A percentile compares a stretch with the other conserved stretches of the same genome.
Evolutionary conservation across 805 yeast species (phyloP).

Genomic region (Wickerhamomyces tratensis): DNA sequence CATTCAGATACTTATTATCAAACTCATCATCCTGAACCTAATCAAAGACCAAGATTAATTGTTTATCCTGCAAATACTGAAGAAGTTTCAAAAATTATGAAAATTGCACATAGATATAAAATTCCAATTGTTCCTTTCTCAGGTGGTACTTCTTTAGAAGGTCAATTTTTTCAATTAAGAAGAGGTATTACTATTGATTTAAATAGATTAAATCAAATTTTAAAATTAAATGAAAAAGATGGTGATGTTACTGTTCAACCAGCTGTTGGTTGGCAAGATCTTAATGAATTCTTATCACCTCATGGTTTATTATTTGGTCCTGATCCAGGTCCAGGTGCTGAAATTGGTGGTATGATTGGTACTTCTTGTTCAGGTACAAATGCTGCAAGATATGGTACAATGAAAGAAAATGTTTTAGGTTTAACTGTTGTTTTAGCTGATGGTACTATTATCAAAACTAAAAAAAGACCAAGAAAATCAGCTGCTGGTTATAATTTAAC

Average conservation of each 20-base stretch:
- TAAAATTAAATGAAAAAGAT: constrained; percentile 51
- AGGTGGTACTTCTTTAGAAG: constrained; percentile 76
- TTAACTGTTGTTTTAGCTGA: constrained; percentile 73
- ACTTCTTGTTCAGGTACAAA: constrained; percentile 77
- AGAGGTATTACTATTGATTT: constrained; percentile 59
- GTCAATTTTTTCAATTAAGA: constrained; percentile 69
- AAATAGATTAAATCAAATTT: constrained; percentile 45
- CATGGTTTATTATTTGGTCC: constrained; percentile 59
- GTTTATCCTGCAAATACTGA: constrained; percentile 57
- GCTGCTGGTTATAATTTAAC: constrained; percentile 76
- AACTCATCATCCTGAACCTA: constrained; percentile 52
- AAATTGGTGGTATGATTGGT: constrained; percentile 70
- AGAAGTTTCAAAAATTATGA: constrained; percentile 55
- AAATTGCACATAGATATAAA: constrained; percentile 46
- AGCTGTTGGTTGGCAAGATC: constrained; percentile 72
- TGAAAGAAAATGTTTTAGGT: constrained; percentile 62
- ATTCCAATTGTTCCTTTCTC: constrained; percentile 73
- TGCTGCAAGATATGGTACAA: constrained; percentile 72
- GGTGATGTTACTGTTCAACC: constrained; percentile 69
- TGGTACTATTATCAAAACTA: constrained; percentile 69
- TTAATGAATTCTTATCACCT: constrained; percentile 40
- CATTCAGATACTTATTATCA: constrained; percentile 55
- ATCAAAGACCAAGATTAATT: constrained; percentile 48
- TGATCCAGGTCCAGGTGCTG: constrained; percentile 76
- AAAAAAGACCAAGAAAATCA: constrained; percentile 65